Conservation (phyloP, 2,329 filamentous ascomycete genomes). For the Corinectria fuckeliana region DNA sequence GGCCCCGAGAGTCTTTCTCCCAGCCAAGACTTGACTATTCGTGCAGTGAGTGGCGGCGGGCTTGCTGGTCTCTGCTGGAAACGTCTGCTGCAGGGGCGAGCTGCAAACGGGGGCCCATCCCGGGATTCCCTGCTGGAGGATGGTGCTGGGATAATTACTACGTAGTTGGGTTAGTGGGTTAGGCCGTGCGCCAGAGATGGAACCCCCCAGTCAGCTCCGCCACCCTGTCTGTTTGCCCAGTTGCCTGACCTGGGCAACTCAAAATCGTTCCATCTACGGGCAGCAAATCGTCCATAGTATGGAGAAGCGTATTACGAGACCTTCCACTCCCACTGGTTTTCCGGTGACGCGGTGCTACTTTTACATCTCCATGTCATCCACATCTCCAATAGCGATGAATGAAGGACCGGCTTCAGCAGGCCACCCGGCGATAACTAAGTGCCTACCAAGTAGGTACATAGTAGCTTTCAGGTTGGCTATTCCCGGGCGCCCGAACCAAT, state of each 20-base stretch:
- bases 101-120: constrained; percentile 5
- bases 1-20: background rate
- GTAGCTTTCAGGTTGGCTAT: background rate
- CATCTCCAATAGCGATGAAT: too few relatives aligned
- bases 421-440: too few relatives aligned
- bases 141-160: background rate
- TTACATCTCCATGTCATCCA: too few relatives aligned
- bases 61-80: too few relatives aligned
- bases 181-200: background rate
- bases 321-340: too few relatives aligned
- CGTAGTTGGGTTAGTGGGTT: background rate
- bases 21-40: too few relatives aligned
- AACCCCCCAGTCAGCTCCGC: background rate
- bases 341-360: too few relatives aligned
- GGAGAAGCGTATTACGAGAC: too few relatives aligned
- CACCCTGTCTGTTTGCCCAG: constrained; percentile 4
- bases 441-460: too few relatives aligned
- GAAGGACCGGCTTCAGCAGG: too few relatives aligned
- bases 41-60: too few relatives aligned
- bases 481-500: background rate
- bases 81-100: constrained; percentile 9
- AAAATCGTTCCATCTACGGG: constrained; percentile 6
- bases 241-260: background rate
- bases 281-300: too few relatives aligned
- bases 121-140: background rate